Evolutionary conservation across 352 stramenopile genomes (phyloP), one percentile per base, ranked within the genome.

Genomic region (Phytophthora macrochlamydospora): DNA sequence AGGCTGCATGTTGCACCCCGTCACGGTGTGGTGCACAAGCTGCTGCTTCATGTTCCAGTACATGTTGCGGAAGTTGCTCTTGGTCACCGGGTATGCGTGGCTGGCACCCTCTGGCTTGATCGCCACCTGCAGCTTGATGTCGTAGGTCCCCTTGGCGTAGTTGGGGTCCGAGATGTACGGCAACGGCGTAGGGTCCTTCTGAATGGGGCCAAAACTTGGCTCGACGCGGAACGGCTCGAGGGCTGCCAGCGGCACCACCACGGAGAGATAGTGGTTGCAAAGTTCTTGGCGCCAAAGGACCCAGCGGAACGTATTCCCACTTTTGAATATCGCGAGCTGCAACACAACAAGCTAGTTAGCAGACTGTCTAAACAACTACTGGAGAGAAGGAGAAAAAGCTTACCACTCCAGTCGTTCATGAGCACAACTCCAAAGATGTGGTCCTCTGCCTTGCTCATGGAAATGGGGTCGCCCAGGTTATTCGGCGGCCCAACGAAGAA

Each of bases 1-100:
- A 28, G 95, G 81, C 56, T 93, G 87, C 92, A 99, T 98, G 62
- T 97, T 94, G 83, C 95, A 99, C n/a, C 97, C 97, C 35, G 95
- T 98, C 30, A 99, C 89, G 14, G 94, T 97, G 84, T 99, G 97
- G 79, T 99, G 97, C 49, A 97, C 94, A 56, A 99, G 79, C 77
- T 98, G 92, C 79, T 99, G 97, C 74, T 98, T 96, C 62, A 97
- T 97, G 69, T 97, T 99, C 97, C 97, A 99, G 80, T 99, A 99
- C 80, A 99, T 90, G 83, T 99, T 91, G 55, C 78, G 85, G 61
- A 98, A 96, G 88, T 98, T 99, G 73, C 92, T 98, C 46, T 80
- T 86, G 48, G 87, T 98, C 73, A 99, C 85, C 51, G 73, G 64
- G 66, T 91, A 71, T 37, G 79, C 65, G 53, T 85, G 52, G 12